These are phyloP conservation scores for Aspergillus sp. DNA, from an alignment of 2,329 filamentous ascomycete species.

Conservation along the genomic window DNA sequence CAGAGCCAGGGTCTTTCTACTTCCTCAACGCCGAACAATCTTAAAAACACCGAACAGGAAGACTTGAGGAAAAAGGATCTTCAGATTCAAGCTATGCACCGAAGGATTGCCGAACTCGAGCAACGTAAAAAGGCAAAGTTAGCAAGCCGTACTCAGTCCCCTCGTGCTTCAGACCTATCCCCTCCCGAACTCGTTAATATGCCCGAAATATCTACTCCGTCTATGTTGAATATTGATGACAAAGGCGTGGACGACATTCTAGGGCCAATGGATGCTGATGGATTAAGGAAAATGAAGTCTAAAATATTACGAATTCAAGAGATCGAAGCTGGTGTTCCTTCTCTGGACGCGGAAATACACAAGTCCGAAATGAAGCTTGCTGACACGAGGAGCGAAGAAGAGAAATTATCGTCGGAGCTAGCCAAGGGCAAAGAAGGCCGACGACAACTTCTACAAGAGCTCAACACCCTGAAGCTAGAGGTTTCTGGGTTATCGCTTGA, in stretches of 20 bases:
- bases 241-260: neutral
- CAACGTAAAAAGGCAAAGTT: slow-evolving; percentile 44
- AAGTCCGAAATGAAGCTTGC: slow-evolving; percentile 36
- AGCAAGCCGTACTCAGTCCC: slow-evolving; percentile 38
- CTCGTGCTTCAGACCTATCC: slow-evolving; percentile 27
- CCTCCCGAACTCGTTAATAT: slow-evolving; percentile 14
- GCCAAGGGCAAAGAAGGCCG: slow-evolving; percentile 44
- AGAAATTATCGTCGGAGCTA: slow-evolving; percentile 46
- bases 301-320: slow-evolving; percentile 47
- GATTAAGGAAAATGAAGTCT: slow-evolving; percentile 33
- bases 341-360: slow-evolving; percentile 46
- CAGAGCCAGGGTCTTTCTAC: slow-evolving; percentile 41
- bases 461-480: slow-evolving; percentile 50
- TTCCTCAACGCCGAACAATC: slow-evolving; percentile 37
- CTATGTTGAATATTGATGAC: neutral
- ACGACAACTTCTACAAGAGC: slow-evolving; percentile 47
- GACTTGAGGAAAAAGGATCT: slow-evolving; percentile 49
- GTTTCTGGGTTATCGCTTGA: slow-evolving; percentile 48
- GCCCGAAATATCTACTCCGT: neutral
- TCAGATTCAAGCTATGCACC: slow-evolving; percentile 49
- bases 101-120: slow-evolving; percentile 52
- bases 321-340: slow-evolving; percentile 49
- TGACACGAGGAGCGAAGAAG: slow-evolving; percentile 35
- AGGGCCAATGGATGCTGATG: slow-evolving; percentile 19
- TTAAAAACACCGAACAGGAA: slow-evolving; percentile 39